phyloP scores from a whole-genome alignment of 2,329 filamentous ascomycete genomes.

The Exophiala xenobiotica region DNA sequence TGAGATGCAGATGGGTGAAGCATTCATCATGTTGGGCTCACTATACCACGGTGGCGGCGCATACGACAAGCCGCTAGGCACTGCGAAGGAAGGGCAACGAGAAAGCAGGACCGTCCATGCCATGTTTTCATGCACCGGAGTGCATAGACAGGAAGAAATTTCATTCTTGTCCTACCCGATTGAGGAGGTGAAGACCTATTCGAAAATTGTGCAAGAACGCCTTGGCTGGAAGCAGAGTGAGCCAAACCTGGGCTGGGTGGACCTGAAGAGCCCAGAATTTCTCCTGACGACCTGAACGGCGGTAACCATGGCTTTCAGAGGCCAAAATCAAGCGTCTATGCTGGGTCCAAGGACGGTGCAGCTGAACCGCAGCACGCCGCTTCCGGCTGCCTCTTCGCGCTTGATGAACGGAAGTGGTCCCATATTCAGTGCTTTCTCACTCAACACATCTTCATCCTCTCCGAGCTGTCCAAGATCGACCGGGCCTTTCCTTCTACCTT shows the following conservation, averaged over 20 bases:
- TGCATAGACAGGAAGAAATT: conserved; percentile 41
- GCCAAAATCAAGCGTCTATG: conserved; percentile 7
- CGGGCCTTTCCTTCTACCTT: conserved; percentile 36
- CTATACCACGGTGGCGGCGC: conserved; percentile 40
- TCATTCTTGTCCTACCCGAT: conserved; percentile 39
- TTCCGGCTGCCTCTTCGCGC: conserved; percentile 24
- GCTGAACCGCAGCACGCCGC: conserved; percentile 23
- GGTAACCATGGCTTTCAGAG: background rate
- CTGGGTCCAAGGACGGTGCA: conserved; percentile 27
- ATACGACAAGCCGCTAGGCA: conserved; percentile 34
- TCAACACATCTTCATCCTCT: conserved; percentile 36
- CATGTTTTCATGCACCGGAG: conserved; percentile 43
- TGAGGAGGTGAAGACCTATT: conserved; percentile 41
- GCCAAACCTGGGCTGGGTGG: conserved; percentile 44
- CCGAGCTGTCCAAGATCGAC: conserved; percentile 33
- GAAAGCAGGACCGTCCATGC: conserved; percentile 39
- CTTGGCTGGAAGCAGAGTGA: conserved; percentile 44
- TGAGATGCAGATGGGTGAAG: conserved; percentile 39
- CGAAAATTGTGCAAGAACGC: conserved; percentile 38
- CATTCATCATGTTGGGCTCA: conserved; percentile 42
- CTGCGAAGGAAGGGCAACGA: conserved; percentile 13
- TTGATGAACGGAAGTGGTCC: conserved; percentile 32
- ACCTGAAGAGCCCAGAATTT: conserved; percentile 40
- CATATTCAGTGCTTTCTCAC: conserved; percentile 33
- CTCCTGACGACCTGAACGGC: conserved; percentile 23